Base-by-base conservation (phyloP, 371 early-diverging fungal genomes). In the Thermomucor indicae-seudaticae region DNA sequence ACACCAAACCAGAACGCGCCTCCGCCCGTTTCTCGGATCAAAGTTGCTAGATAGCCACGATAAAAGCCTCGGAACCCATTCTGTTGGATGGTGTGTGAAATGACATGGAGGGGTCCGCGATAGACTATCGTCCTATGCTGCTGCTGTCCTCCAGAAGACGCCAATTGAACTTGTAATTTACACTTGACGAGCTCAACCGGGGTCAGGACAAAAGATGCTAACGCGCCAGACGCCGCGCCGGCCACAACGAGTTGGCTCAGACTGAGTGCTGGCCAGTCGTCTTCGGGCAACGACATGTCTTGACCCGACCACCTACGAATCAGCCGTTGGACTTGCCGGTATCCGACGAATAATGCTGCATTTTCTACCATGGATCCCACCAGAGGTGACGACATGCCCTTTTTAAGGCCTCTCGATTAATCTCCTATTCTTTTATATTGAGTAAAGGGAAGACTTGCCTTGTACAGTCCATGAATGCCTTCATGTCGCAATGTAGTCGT, bases 151-250 rank as follows among this genome's bases (percentile, higher is more conserved):
- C 23, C 40, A 23, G 16, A 28, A 6, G 70, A 72, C 37, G 88
- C 78, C 38, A 85, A 81, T 51, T 93, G 93, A 3, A 95, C 95
- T 68, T 97, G 98, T 54, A 96, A 64, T 61, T 90, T 88, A 77
- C 96, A 96, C 64, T 97, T 97, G 44, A 97, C 84, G 25, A 97
- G 76, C 70, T 97, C 98, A 4, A 97, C 84, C 0, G 98, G 98
- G 1, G 98, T 95, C 27, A 97, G 72, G 3, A 96, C 80, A 54
- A 95, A 62, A 1, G 95, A 91, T 5, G 92, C 92, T 34, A 87
- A 70, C 7, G 88, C 83, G 20, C 98, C 97, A 0, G 97, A 88
- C 17, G 92, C 65, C 14, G 80, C 88, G 38, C 96, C 97, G 19
- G 95, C 88, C 6, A 83, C 61, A 42, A 86, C 74, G n/a, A 93